phyloP scores from a whole-genome alignment of 768 basidiomycete genomes.

The Suillus lakei region DNA sequence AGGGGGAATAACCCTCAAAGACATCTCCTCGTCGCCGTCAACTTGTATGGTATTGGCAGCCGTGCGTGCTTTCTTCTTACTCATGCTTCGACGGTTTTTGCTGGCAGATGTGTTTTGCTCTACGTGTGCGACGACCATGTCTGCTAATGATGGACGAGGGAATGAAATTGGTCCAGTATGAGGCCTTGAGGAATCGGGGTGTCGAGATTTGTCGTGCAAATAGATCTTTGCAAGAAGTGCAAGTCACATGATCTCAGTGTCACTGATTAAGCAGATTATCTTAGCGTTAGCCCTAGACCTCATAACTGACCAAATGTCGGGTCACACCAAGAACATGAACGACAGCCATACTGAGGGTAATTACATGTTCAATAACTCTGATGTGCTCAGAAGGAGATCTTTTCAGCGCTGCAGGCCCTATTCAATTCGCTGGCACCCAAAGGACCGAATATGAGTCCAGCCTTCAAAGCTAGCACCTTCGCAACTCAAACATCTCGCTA shows the following conservation, averaged over 20 bases:
- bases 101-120: conserved; percentile 33
- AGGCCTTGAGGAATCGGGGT: background rate
- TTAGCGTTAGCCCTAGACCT: background rate
- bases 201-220: background rate
- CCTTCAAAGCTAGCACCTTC: conserved; percentile 46
- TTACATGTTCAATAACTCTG: conserved; percentile 1
- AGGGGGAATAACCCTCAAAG: conserved; percentile 20
- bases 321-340: conserved; percentile 30
- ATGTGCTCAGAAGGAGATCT: conserved; percentile 15
- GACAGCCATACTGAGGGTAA: conserved; percentile 42
- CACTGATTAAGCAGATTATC: background rate
- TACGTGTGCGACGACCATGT: conserved; percentile 48
- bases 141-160: conserved; percentile 14
- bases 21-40: conserved; percentile 38
- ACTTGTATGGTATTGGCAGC: conserved; percentile 17
- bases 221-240: background rate
- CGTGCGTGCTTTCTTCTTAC: conserved; percentile 41
- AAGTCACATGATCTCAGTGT: conserved; percentile 22
- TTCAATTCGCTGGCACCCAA: conserved; percentile 40
- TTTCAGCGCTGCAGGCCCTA: conserved; percentile 44
- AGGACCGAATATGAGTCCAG: conserved; percentile 10
- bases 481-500: conserved; percentile 57
- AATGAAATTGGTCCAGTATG: background rate
- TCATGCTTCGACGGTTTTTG: conserved; percentile 49
- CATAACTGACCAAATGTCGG: conserved; percentile 14